Conservation (phyloP, 257 asterid genomes). For the Fraxinus americana region DNA sequence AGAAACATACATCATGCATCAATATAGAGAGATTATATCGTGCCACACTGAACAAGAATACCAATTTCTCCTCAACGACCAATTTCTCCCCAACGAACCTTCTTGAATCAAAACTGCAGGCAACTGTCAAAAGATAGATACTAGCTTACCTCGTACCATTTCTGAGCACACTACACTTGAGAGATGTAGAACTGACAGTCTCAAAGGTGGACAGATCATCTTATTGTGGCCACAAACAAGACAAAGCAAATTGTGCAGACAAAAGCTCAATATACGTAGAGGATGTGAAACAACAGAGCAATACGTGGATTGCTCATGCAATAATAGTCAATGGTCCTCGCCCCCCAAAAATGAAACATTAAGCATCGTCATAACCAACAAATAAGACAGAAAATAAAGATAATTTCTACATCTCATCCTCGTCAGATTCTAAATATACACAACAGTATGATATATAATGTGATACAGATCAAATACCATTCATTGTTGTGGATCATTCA, state of each 20-base stretch:
- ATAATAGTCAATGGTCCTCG: neutral
- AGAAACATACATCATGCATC: neutral
- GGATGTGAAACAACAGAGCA: neutral
- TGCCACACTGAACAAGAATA: neutral
- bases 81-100: neutral
- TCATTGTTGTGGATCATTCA: neutral
- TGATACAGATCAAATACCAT: neutral
- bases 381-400: neutral
- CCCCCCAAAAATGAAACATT: too few relatives aligned
- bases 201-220: neutral
- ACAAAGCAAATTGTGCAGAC: neutral
- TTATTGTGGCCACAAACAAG: neutral
- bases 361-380: neutral
- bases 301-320: neutral
- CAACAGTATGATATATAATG: neutral
- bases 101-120: neutral
- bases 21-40: too few relatives aligned
- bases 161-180: neutral
- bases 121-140: too few relatives aligned
- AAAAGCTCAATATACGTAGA: neutral
- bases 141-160: neutral
- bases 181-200: neutral
- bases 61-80: neutral
- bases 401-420: neutral
- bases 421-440: neutral